Base-by-base conservation (phyloP, 768 basidiomycete species). In the Serendipita indica region DNA sequence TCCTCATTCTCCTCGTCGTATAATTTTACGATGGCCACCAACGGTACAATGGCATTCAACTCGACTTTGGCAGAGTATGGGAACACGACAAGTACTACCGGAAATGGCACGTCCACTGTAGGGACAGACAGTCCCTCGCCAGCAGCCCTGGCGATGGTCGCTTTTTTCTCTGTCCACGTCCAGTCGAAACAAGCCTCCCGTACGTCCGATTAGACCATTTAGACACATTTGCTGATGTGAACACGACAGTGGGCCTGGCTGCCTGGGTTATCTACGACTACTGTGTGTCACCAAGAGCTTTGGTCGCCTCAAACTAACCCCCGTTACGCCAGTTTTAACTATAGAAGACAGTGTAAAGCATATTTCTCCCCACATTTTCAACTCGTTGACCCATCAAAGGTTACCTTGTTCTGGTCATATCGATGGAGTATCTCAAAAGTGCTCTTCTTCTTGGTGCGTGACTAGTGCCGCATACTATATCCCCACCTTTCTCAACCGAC, bases 341-440 rank as follows among this genome's bases (percentile, higher is more conserved):
- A 54, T 54, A 54, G 49, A 54, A 6, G 49, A 54, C 49, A 54
- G 49, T 28, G 49, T 54, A 10, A 54, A 28, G 2, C 5, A 2
- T 54, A 7, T 10, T n/a, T n/a, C n/a, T 12, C 7, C 49, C 49
- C 10, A n/a, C n/a, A n/a, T 25, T 12, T 54, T 1, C 49, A 10
- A 5, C 3, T 3, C 49, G 4, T 5, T 30, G 20, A 10, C 16
- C 7, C 4, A 20, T 32, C 20, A 10, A 16, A 54, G 49, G 30
- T 54, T n/a, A 54, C 20, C 32, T 32, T 22, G 20, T 54, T 54
- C 30, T 54, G 49, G 49, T n/a, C n/a, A 30, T 54, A 54, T 54
- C 49, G 49, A 27, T 54, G 49, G 49, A 54, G 49, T 27, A 54
- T 54, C n/a, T 25, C 49, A 20, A 54, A 30, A 54, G 20, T 32